Evolutionary conservation across 2,329 filamentous ascomycete genomes (phyloP), one percentile per base, ranked within the genome.

Genomic region (Colletotrichum incanum): DNA sequence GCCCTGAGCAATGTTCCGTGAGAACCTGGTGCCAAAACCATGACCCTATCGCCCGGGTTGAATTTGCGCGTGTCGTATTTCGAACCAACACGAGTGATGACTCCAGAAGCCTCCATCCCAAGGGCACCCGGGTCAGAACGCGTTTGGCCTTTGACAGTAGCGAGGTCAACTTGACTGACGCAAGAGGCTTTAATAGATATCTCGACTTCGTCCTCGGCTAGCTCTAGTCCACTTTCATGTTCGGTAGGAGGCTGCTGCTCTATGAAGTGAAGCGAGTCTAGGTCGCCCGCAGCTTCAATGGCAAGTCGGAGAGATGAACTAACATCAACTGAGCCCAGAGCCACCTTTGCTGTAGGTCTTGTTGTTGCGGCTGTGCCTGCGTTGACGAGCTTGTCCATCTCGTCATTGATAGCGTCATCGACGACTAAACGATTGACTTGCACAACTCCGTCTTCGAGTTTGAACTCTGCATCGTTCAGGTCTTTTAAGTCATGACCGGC

Each of bases 41-140:
- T 28, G 26, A 79, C 73, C 1, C 76, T 73, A 37, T 82, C 81
- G 50, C 81, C 80, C 16, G 4, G 28, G 28, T 31, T 31, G 28
- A 76, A 72, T 31, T 77, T 78, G 54, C 82, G 45, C 1, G 7
- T 65, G 9, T 73, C 56, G 12, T 11, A 71, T 79, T 9, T 79
- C 73, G 1, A 74, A 0, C 82, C 82, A 2, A 82, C 66, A 3
- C 76, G 77, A 0, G 76, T 71, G 1, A 83, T 78, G 23, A 78
- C 74, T 1, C 82, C 82, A 1, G 80, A 73, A 2, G 79, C 80
- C 47, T 82, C 79, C 3, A 75, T 60, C 5, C 78, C 78, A 8
- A 83, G 71, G 52, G 60, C 49, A 12, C 67, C 41, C 11, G 59
- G 60, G 7, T 71, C 34, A 2, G 77, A 37, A 52, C 75, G 65